These are phyloP conservation scores for Tolypocladium endophyticum DNA, from an alignment of 2,329 filamentous ascomycete genomes.

Conservation along the genomic window DNA sequence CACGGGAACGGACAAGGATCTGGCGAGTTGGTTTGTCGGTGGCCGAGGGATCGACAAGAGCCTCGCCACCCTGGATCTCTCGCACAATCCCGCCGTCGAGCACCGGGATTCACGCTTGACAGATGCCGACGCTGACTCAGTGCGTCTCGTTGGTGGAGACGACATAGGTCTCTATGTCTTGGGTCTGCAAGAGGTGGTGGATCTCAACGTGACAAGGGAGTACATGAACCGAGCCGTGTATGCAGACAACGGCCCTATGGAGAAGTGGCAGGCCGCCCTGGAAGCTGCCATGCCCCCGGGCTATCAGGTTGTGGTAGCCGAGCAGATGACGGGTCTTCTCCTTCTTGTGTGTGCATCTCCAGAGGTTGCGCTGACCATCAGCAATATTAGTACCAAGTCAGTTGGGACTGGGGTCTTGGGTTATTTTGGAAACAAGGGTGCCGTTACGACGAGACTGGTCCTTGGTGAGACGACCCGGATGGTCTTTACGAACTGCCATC, in stretches of 20 bases:
- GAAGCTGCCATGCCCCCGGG: conserved; percentile 63
- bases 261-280: conserved; percentile 72
- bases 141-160: conserved; percentile 44
- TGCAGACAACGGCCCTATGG: conserved; percentile 58
- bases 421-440: conserved; percentile 95
- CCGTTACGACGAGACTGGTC: conserved; percentile 69
- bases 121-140: conserved; percentile 17
- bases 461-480: conserved; percentile 83
- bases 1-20: conserved; percentile 75
- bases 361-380: conserved; percentile 61
- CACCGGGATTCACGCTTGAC: conserved; percentile 20
- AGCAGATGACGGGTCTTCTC: conserved; percentile 79
- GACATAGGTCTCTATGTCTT: conserved; percentile 85
- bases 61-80: conserved; percentile 43
- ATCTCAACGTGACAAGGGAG: conserved; percentile 69
- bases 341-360: conserved; percentile 80
- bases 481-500: conserved; percentile 84
- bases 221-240: conserved; percentile 59
- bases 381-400: conserved; percentile 68
- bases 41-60: conserved; percentile 59
- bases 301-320: conserved; percentile 66
- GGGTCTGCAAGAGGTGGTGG: conserved; percentile 85
- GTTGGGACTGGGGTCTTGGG: conserved; percentile 86
- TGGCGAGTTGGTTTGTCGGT: conserved; percentile 79
- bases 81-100: conserved; percentile 26